Evolutionary conservation across 257 asterid species (phyloP), one percentile per base, ranked within the genome.

Genomic region (Salvia miltiorrhiza): DNA sequence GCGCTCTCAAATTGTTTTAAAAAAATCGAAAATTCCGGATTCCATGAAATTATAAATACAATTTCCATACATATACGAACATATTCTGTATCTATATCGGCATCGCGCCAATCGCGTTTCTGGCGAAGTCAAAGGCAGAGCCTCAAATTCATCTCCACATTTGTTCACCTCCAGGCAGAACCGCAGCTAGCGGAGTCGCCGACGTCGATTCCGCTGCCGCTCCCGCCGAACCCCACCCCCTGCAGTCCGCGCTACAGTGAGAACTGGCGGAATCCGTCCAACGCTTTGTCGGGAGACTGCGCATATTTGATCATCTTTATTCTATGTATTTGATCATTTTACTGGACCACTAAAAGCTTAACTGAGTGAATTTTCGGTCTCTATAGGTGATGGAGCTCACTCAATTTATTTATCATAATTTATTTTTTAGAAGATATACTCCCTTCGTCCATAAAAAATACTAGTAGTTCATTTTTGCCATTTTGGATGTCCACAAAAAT

Each of bases 221-320:
- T 88, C 13, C 99, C 97, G 0, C 92, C 92, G 19, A 90, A 85
- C 19, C 95, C 98, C 0, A 84, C 91, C 3, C 62, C 92, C 49
- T 93, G 97, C 30, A 86, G 87, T 69, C 92, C 96, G 4, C 80
- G 79, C 11, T 93, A 90, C 82, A 82, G 72, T 32, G 87, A 86
- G 48, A 86, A 85, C 76, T 88, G 97, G 98, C 73, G 96, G 69
- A 87, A 65, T 65, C 93, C 93, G 2, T 17, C 74, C 58, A 69
- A 70, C 7, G 16, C 78, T 32, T 26, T 78, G 52, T 63, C 76
- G 40, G 79, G 52, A 30, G 76, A 74, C 17, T 65, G 81, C 14
- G 75, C 91, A n/a, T n/a, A n/a, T n/a, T n/a, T n/a, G n/a, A n/a
- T n/a, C n/a, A n/a, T n/a, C n/a, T n/a, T n/a, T n/a, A n/a, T n/a